Conservation (phyloP, 1,139 yeast species). For the Dujonia santamariae region DNA sequence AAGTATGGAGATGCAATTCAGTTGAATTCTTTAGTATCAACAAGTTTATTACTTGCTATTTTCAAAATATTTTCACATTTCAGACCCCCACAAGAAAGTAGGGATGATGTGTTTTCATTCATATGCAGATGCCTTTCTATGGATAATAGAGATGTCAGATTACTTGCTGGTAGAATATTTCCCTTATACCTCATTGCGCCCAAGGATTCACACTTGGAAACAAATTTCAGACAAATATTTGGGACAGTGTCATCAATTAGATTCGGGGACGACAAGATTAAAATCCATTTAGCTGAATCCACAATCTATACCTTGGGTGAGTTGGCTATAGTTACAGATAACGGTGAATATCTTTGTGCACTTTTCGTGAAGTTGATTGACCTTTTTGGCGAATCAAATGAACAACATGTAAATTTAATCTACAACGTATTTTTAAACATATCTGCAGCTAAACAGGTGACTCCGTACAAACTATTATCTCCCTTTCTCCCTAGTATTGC, state of each 20-base stretch:
- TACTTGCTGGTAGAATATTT: constrained; percentile 44
- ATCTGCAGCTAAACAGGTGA: constrained; percentile 40
- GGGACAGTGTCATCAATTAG: constrained; percentile 33
- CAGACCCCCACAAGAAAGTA: constrained; percentile 34
- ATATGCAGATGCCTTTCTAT: constrained; percentile 19
- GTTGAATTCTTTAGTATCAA: constrained; percentile 25
- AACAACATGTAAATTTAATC: constrained; percentile 63
- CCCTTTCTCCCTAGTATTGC: constrained; percentile 81
- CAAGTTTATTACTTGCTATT: constrained; percentile 44
- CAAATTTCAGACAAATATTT: constrained; percentile 35
- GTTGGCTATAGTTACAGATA: constrained; percentile 49
- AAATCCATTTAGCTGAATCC: constrained; percentile 55
- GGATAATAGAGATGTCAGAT: constrained; percentile 49
- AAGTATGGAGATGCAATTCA: constrained; percentile 9
- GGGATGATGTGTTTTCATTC: constrained; percentile 21
- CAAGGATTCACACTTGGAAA: constrained; percentile 28
- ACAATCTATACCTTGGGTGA: constrained; percentile 60
- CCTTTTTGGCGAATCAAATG: constrained; percentile 56
- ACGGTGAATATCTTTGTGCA: constrained; percentile 65
- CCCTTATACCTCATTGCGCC: constrained; percentile 43
- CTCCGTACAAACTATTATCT: constrained; percentile 69
- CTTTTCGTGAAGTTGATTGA: constrained; percentile 58
- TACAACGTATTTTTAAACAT: constrained; percentile 53
- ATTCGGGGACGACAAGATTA: constrained; percentile 21
- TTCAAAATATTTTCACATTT: constrained; percentile 48